These are phyloP conservation scores for Phalaenopsis hybrid DNA, from an alignment of 116 monocot species.

Conservation along the genomic window DNA sequence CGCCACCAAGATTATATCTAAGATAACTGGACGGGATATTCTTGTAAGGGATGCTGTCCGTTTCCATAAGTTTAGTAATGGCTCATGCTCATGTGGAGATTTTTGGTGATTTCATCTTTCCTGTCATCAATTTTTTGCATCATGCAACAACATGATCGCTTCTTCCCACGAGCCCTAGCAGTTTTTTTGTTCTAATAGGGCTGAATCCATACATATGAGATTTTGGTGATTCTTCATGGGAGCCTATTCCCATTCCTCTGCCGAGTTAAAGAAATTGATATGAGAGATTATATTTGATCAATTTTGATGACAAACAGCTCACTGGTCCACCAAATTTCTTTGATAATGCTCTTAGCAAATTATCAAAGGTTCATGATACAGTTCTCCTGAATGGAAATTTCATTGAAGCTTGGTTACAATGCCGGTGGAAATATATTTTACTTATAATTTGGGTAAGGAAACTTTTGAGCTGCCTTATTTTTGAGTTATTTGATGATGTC, in stretches of 20 bases:
- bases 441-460: background rate
- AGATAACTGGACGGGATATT: slow-evolving; percentile 56
- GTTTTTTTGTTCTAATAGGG: too few relatives aligned
- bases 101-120: slow-evolving; percentile 40
- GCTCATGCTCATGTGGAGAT: slow-evolving; percentile 60
- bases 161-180: too few relatives aligned
- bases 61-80: slow-evolving; percentile 59
- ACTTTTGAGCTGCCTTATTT: background rate
- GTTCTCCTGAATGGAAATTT: background rate
- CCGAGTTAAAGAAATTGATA: background rate
- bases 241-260: background rate
- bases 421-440: background rate
- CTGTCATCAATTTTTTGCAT: background rate
- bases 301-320: background rate
- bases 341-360: background rate
- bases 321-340: background rate
- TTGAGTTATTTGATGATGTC: background rate
- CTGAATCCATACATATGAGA: background rate
- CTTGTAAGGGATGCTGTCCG: slow-evolving; percentile 69
- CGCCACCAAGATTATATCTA: slow-evolving; percentile 61
- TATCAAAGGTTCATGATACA: background rate
- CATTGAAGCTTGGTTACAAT: background rate
- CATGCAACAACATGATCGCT: background rate
- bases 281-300: background rate
- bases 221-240: too few relatives aligned